phyloP scores from a whole-genome alignment of 2,329 filamentous ascomycete species.

The Trichoderma afroharzianum region DNA sequence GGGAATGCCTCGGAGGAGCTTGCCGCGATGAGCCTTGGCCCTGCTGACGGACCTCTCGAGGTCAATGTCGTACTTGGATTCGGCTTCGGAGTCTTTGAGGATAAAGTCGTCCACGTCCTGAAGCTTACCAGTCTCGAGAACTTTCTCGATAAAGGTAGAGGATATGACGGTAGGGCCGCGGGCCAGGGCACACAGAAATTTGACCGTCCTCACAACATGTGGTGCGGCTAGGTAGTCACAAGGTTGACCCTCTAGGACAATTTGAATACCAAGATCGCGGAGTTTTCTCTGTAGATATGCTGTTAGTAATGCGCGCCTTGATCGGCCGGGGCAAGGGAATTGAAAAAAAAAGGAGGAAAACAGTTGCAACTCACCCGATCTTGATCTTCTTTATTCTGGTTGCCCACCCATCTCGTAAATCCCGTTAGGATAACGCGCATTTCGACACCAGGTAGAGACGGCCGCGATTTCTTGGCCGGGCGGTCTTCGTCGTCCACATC shows the following conservation, averaged over 20 bases:
- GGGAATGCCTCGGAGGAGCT: conserved; percentile 69
- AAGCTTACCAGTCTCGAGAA: conserved; percentile 64
- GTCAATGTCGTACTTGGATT: conserved; percentile 66
- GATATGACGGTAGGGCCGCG: conserved; percentile 74
- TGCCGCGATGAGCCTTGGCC: conserved; percentile 72
- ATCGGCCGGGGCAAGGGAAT: not conserved
- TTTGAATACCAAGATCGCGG: conserved; percentile 75
- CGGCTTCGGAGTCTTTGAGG: conserved; percentile 68
- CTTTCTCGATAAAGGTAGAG: conserved; percentile 73
- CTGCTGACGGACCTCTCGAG: conserved; percentile 65
- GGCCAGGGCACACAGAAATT: conserved; percentile 86
- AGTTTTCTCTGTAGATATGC: conserved; percentile 62
- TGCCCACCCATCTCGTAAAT: conserved; percentile 75
- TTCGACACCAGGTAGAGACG: conserved; percentile 57
- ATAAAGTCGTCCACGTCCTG: conserved; percentile 62
- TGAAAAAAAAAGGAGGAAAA: not conserved
- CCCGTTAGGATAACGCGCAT: conserved; percentile 80
- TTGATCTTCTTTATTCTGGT: conserved; percentile 68
- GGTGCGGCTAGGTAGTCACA: conserved; percentile 89
- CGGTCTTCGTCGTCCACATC: conserved; percentile 39
- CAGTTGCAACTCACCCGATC: conserved; percentile 66
- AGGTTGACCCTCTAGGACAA: conserved; percentile 69
- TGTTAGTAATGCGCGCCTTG: not conserved
- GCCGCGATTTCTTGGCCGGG: conserved; percentile 60
- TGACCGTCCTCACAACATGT: conserved; percentile 81